Conservation (phyloP, 495 filamentous ascomycete species). For the Xylaria scruposa region DNA sequence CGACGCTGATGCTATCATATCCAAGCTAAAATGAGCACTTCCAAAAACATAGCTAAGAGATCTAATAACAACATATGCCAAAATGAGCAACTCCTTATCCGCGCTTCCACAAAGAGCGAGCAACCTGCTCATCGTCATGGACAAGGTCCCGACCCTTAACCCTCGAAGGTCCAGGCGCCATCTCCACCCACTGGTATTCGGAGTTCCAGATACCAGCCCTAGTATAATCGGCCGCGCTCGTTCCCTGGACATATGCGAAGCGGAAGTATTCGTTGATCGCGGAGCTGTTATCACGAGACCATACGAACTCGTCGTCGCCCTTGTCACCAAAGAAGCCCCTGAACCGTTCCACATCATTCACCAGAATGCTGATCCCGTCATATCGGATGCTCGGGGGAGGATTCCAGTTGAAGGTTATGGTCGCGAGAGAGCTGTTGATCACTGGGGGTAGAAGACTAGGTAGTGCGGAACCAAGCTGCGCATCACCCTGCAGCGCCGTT, state of each 20-base stretch:
- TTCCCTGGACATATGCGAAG: constrained; percentile 80
- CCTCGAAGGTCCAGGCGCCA: constrained; percentile 54
- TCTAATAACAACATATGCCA: background rate
- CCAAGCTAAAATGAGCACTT: background rate
- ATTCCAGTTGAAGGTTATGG: constrained; percentile 63
- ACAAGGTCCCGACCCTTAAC: constrained; percentile 39
- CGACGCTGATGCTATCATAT: background rate
- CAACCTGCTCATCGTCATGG: constrained; percentile 25
- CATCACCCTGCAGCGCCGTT: constrained; percentile 70
- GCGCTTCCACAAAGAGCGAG: constrained; percentile 32
- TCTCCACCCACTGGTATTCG: constrained; percentile 72
- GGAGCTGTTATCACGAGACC: constrained; percentile 48
- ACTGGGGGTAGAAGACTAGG: constrained; percentile 64
- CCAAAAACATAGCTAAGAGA: background rate
- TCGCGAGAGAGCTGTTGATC: constrained; percentile 45
- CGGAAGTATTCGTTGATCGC: constrained; percentile 76
- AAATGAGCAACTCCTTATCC: background rate
- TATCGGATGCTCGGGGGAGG: constrained; percentile 65
- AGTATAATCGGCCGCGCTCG: constrained; percentile 74
- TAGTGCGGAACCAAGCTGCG: constrained; percentile 70
- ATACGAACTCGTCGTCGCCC: constrained; percentile 53
- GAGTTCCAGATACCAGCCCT: constrained; percentile 78
- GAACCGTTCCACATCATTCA: constrained; percentile 94
- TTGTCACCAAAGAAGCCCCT: constrained; percentile 62
- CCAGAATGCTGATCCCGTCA: constrained; percentile 84